phyloP scores from a whole-genome alignment of 164 flowering plant genomes.

The Aristolochia contorta region DNA sequence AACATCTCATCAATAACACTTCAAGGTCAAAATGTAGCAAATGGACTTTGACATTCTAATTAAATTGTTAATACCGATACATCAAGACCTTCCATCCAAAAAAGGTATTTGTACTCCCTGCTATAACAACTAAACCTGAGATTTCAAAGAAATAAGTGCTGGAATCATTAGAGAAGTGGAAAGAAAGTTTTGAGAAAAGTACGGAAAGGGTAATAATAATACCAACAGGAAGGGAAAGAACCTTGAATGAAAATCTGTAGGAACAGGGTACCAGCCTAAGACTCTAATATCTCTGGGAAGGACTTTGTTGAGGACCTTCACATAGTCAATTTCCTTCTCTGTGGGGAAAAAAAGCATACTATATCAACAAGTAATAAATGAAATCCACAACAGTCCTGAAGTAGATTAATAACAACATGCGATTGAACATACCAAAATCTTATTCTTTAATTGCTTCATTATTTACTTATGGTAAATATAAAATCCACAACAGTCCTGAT shows the following conservation, averaged over 20 bases:
- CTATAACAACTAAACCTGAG: conserved; percentile 76
- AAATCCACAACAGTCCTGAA: neutral
- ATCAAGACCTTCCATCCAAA: conserved; percentile 58
- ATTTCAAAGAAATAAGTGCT: neutral
- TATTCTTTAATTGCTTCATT: neutral
- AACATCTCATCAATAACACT: too few species aligned
- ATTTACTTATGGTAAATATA: too few species aligned
- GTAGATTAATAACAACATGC: neutral
- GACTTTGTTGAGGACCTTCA: conserved; percentile 56
- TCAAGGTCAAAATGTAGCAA: too few species aligned
- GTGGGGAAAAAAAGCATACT: conserved; percentile 2
- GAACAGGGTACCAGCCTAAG: conserved; percentile 77
- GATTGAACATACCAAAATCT: neutral
- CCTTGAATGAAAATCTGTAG: conserved; percentile 72
- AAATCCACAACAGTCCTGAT: too few species aligned
- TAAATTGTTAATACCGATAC: too few species aligned
- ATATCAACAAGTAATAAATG: neutral
- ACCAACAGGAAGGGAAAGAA: conserved; percentile 8
- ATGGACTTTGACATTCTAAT: too few species aligned
- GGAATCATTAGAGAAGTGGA: neutral
- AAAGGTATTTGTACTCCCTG: conserved; percentile 79
- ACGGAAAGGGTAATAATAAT: too few species aligned
- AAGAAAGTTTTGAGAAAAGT: neutral
- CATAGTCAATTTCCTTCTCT: conserved; percentile 72
- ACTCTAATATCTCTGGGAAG: conserved; percentile 80